Evolutionary conservation across 2,329 filamentous ascomycete genomes (phyloP).

Genomic region (Diaporthe citri): DNA sequence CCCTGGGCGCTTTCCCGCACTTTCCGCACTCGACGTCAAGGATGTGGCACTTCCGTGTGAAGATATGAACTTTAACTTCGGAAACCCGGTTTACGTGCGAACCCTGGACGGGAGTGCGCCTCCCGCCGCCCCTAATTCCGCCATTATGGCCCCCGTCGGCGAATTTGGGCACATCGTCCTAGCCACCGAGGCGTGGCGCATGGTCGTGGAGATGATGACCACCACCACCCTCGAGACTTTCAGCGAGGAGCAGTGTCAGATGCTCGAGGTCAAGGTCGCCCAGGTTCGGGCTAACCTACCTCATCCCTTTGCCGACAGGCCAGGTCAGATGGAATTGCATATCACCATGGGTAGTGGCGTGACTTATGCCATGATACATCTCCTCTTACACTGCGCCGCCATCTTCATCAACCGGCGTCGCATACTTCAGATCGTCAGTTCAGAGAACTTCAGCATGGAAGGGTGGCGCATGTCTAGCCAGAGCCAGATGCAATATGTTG

Average conservation of each 20-base stretch:
- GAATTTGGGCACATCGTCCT: constrained; percentile 73
- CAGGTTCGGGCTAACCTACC: constrained; percentile 66
- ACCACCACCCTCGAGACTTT: constrained; percentile 65
- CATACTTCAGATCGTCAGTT: constrained; percentile 69
- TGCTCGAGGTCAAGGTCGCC: constrained; percentile 67
- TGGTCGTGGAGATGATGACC: constrained; percentile 72
- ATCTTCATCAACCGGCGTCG: constrained; percentile 72
- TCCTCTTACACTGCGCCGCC: constrained; percentile 70
- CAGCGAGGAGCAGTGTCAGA: constrained; percentile 64
- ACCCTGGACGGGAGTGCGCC: constrained; percentile 61
- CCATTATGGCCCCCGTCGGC: constrained; percentile 64
- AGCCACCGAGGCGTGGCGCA: constrained; percentile 72
- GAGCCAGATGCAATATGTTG: constrained; percentile 64
- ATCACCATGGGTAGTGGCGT: constrained; percentile 75
- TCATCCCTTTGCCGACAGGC: constrained; percentile 72
- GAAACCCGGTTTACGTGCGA: constrained; percentile 69
- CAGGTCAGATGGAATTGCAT: constrained; percentile 71
- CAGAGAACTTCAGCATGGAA: constrained; percentile 65
- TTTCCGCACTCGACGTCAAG: constrained; percentile 66
- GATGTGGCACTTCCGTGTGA: constrained; percentile 70
- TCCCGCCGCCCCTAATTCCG: constrained; percentile 53
- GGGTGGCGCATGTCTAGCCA: constrained; percentile 64
- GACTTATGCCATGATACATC: constrained; percentile 73
- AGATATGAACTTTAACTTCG: constrained; percentile 74
- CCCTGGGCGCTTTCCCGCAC: constrained; percentile 69